Base-by-base conservation (phyloP, 2,329 filamentous ascomycete genomes). In the Blumeria graminis region DNA sequence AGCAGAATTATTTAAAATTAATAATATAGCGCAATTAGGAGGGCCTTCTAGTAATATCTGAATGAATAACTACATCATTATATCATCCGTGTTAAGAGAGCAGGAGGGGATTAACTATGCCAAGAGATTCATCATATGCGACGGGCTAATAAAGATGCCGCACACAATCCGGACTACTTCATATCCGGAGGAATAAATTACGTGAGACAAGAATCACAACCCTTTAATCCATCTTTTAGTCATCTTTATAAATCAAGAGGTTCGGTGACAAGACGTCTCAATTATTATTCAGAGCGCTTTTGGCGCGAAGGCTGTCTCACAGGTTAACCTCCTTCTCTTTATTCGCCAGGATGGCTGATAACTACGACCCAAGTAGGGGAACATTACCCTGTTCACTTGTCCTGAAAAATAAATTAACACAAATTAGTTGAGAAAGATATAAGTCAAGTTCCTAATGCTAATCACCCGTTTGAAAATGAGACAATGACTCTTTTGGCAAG, bases 321-420 rank as follows among this genome's bases (percentile, higher is more conserved):
- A 70, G 69, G 70, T 69, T 68, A 66, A 65, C 62, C 65, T 68
- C 64, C 51, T 63, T 61, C 56, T 64, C 66, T 63, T 67, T 68
- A 66, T 70, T 69, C 67, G 69, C 71, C 65, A 74, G 68, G 65
- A 80, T 80, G 77, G 76, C 77, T 64, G 75, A 74, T 60, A 77
- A 80, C 33, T 62, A 61, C 56, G 65, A 72, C 58, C 68, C 68
- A 55, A 70, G 71, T 74, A 65, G 62, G 69, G 61, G 22, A 28
- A 56, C 28, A 16, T 43, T 45, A 16, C 10, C 43, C 32, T 57
- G 56, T 48, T 11, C 34, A 16, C n/a, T 28, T 41, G 13, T 32
- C 34, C 1, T 7, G 2, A 32, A n/a, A 14, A n/a, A 46, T 18
- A 32, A 36, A 32, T 35, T 36, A 55, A 9, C 9, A 16, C n/a